These are phyloP conservation scores for Cynara cardunculus DNA, from an alignment of 129 eudicot species.

Conservation along the genomic window DNA sequence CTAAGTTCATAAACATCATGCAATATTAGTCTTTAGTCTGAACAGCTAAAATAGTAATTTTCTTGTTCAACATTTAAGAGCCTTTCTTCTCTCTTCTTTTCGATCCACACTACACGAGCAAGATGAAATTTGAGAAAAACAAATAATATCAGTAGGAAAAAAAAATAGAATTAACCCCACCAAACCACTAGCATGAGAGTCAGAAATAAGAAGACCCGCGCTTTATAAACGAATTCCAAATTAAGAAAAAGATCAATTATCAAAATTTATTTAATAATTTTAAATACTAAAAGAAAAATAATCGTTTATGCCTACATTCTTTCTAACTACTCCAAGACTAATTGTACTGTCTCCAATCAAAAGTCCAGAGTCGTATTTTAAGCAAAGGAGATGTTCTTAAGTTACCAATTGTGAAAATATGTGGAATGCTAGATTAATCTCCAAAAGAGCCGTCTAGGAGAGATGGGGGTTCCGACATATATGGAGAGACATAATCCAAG, in stretches of 20 bases:
- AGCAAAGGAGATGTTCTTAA: neutral
- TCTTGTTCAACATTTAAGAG: neutral
- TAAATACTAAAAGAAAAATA: neutral
- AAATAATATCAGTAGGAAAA: neutral
- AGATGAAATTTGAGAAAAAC: neutral
- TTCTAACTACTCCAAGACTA: neutral
- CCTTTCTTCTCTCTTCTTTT: neutral
- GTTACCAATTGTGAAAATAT: too few relatives aligned
- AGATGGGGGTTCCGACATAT: too few relatives aligned
- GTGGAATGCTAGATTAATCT: too few relatives aligned
- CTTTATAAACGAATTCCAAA: neutral
- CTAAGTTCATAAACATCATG: constrained; percentile 27
- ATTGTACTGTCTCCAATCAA: neutral
- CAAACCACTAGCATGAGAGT: neutral
- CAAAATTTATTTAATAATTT: neutral
- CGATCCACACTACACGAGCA: neutral
- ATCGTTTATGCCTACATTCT: neutral
- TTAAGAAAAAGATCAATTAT: neutral
- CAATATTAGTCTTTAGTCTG: neutral
- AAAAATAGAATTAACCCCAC: neutral
- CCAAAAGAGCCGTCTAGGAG: too few relatives aligned
- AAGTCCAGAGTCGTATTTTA: neutral
- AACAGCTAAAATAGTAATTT: neutral
- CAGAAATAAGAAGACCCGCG: neutral
- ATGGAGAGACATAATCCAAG: too few relatives aligned